phyloP scores from a whole-genome alignment of 495 filamentous ascomycete genomes.

The Astrocystis sublimbata region DNA sequence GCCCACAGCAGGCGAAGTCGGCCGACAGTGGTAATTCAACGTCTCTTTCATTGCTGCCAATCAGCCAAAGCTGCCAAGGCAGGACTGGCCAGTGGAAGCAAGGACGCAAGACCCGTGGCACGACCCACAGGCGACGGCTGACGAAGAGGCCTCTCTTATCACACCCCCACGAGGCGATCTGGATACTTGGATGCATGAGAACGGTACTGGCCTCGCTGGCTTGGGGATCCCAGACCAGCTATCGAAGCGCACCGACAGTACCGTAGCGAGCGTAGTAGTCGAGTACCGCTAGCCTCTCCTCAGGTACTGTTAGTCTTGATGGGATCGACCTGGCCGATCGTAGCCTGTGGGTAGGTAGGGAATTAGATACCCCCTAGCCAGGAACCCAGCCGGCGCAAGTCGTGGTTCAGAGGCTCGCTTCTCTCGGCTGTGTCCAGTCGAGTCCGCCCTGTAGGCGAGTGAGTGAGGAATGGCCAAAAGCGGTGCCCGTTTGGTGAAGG shows the following conservation, averaged over 20 bases:
- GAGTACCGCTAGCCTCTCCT: no score
- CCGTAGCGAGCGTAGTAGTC: no score
- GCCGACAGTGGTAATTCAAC: background rate
- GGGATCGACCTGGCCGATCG: slow-evolving; percentile 2
- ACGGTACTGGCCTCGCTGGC: background rate
- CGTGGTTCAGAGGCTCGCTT: background rate
- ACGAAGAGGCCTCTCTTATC: slow-evolving; percentile 7
- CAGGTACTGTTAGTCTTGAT: no score
- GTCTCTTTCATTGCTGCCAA: no score
- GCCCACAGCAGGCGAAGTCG: background rate
- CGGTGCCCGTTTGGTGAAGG: no score
- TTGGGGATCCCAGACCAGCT: background rate
- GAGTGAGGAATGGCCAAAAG: background rate
- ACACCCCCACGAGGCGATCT: slow-evolving; percentile 9
- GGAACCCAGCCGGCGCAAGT: slow-evolving; percentile 5
- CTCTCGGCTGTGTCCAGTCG: background rate
- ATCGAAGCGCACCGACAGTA: no score
- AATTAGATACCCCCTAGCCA: no score
- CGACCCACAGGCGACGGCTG: no score
- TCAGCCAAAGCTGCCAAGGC: background rate
- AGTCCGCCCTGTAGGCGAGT: background rate
- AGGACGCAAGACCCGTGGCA: no score
- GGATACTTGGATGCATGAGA: background rate
- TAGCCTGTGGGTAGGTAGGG: background rate
- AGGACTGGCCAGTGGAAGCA: no score